These are phyloP conservation scores for Saccharomycopsis fibuligera DNA, from an alignment of 805 yeast genomes.

Conservation along the genomic window DNA sequence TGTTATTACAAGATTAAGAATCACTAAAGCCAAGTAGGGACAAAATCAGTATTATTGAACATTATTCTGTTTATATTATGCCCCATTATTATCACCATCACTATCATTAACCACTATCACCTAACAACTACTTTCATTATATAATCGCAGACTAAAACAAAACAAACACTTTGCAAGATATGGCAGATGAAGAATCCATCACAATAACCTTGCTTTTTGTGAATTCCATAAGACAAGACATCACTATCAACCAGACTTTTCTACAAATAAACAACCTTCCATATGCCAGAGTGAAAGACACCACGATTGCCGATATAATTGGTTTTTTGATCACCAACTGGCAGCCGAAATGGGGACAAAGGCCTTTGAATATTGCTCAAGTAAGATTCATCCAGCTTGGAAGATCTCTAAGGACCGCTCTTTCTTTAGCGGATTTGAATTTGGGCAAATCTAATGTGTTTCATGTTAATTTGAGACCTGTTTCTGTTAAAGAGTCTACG, in stretches of 20 bases:
- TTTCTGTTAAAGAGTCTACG: constrained; percentile 6
- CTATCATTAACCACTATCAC: not conserved
- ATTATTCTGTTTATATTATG: no score
- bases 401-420: constrained; percentile 13
- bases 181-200: constrained; percentile 6
- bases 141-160: no score
- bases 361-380: constrained; percentile 15
- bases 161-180: not conserved
- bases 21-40: no score
- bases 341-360: constrained; percentile 21
- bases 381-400: constrained; percentile 15
- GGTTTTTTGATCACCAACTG: constrained; percentile 17
- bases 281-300: constrained; percentile 5
- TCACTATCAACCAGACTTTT: constrained; percentile 19
- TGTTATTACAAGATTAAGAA: no score
- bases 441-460: constrained; percentile 3
- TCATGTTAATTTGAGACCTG: constrained; percentile 11
- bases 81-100: no score
- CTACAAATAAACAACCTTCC: constrained; percentile 15
- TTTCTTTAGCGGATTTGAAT: constrained; percentile 11
- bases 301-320: constrained; percentile 15
- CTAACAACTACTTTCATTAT: no score
- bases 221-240: constrained; percentile 10
- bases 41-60: no score
- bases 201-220: constrained; percentile 11